Conservation (phyloP, 2,329 filamentous ascomycete genomes). For the Cadophora malorum region DNA sequence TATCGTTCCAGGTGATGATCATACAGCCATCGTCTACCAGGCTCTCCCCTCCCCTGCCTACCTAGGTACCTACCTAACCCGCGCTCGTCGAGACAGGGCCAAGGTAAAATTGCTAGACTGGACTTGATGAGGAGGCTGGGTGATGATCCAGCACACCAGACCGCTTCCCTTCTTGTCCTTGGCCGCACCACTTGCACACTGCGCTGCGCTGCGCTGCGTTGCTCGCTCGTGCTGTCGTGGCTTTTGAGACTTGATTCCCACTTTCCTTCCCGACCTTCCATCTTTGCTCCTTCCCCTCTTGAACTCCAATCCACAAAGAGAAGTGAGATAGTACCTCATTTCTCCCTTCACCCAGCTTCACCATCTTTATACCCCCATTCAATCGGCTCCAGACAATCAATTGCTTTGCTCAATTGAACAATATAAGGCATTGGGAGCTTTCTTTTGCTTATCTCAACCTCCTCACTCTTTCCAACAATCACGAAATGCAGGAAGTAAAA, state of each 20-base stretch:
- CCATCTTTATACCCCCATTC: background rate
- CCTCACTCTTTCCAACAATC: slow-evolving; percentile 14
- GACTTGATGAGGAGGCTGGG: background rate
- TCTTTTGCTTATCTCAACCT: slow-evolving; percentile 2
- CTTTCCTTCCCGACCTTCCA: slow-evolving; percentile 8
- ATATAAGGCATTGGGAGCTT: background rate
- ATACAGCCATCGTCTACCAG: background rate
- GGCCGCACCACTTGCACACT: slow-evolving; percentile 7
- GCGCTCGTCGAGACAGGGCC: slow-evolving; percentile 8
- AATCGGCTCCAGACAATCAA: slow-evolving; percentile 8
- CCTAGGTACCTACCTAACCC: too few species aligned
- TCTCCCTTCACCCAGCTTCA: slow-evolving; percentile 3
- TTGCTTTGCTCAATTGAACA: slow-evolving; percentile 14
- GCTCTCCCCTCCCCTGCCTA: background rate
- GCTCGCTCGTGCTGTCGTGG: slow-evolving; percentile 19
- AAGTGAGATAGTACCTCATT: slow-evolving; percentile 5
- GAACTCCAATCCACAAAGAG: background rate
- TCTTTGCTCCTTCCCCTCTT: slow-evolving; percentile 17
- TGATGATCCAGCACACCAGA: slow-evolving; percentile 3
- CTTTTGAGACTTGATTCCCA: slow-evolving; percentile 19
- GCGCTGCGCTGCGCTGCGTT: background rate
- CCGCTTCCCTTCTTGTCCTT: slow-evolving; percentile 9
- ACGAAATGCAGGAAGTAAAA: slow-evolving; percentile 19
- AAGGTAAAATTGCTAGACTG: background rate
- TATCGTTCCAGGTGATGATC: slow-evolving; percentile 10